Percentiles rank a stretch among this genome's conserved stretches.
phyloP scores from a whole-genome alignment of 139 green algal genomes.

The Micractinium sp. region DNA sequence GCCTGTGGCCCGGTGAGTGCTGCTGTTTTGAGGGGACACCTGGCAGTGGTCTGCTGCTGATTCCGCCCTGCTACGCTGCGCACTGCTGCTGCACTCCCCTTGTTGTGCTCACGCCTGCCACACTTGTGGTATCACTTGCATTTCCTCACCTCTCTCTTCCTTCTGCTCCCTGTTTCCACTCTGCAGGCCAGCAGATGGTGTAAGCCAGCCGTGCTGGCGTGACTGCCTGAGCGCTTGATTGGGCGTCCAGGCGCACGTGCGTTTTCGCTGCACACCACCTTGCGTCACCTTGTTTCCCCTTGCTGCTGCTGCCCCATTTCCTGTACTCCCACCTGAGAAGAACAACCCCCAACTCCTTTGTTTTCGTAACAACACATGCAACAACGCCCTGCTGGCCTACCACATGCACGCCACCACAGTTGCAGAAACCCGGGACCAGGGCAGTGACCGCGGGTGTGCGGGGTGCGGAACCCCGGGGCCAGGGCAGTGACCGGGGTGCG shows the following conservation, averaged over 20 bases:
- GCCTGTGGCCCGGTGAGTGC: slow-evolving; percentile 68
- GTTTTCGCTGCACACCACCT: background rate
- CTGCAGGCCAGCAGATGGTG: slow-evolving; percentile 20
- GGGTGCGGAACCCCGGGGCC: too few species aligned
- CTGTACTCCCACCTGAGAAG: background rate
- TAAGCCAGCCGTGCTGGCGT: slow-evolving; percentile 3
- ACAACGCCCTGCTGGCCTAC: too few species aligned
- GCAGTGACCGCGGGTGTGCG: too few species aligned
- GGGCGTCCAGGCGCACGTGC: too few species aligned
- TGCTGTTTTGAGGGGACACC: too few species aligned
- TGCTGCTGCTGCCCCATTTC: background rate
- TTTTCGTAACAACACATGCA: too few species aligned
- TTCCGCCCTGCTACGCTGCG: background rate
- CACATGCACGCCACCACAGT: too few species aligned
- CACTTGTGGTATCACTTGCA: background rate
- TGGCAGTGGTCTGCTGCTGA: slow-evolving; percentile 11
- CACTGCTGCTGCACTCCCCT: too few species aligned
- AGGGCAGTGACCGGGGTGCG: too few species aligned
- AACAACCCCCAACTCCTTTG: background rate
- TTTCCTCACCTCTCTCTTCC: too few species aligned
- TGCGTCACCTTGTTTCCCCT: slow-evolving; percentile 2
- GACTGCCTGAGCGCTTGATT: background rate
- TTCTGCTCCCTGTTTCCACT: background rate
- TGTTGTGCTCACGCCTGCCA: background rate
- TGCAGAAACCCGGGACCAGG: too few species aligned